These are phyloP conservation scores for Ophiocordyceps polyrhachis-furcata DNA, from an alignment of 2,329 filamentous ascomycete genomes.

Conservation along the genomic window DNA sequence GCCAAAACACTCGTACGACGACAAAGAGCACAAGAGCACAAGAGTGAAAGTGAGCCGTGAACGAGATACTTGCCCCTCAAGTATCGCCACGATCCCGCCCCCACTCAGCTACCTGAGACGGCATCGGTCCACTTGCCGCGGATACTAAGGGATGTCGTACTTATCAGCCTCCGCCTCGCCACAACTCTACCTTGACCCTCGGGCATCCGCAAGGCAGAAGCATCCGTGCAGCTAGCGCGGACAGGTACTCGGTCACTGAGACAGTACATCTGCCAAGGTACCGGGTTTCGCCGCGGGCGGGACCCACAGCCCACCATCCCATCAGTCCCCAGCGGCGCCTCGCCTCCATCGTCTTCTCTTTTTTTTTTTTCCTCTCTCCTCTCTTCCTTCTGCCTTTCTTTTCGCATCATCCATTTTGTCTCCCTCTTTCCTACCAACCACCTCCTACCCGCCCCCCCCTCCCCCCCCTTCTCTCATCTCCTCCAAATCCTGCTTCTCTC, in stretches of 20 bases:
- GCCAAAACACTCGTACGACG: not conserved
- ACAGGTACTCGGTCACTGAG: not conserved
- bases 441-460: conserved; percentile 3
- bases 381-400: conserved; percentile 9
- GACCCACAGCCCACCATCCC: conserved; percentile 5
- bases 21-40: no score
- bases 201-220: not conserved
- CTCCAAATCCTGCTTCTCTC: no score
- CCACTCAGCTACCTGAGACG: not conserved
- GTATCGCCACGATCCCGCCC: not conserved
- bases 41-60: not conserved
- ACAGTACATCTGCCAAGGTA: not conserved
- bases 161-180: not conserved
- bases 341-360: conserved; percentile 9
- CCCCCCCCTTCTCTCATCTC: no score
- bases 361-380: conserved; percentile 8
- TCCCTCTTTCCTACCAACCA: conserved; percentile 1
- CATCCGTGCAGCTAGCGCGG: not conserved
- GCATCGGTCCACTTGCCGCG: not conserved
- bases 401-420: not conserved
- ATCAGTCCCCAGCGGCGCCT: conserved; percentile 7
- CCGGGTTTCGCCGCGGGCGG: not conserved
- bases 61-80: not conserved
- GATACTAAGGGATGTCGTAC: not conserved
- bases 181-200: not conserved